Base-by-base conservation (phyloP, 2,329 filamentous ascomycete genomes). In the Colletotrichum sp. region DNA sequence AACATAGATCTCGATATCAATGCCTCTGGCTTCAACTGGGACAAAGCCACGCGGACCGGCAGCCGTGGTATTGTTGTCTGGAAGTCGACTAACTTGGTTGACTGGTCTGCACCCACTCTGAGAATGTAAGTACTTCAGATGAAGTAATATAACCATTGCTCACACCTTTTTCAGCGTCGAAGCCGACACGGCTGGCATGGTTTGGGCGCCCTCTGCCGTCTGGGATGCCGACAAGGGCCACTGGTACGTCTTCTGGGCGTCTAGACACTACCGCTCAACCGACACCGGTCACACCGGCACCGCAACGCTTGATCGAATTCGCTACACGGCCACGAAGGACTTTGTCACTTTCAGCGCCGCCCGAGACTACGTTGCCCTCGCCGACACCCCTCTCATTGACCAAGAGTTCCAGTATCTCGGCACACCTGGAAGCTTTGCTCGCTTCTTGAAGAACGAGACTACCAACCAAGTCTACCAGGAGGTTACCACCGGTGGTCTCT, bases 391-490 rank as follows among this genome's bases (percentile, higher is more conserved):
- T 3, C 80, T 90, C 48, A 90, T 90, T 75, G 89, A 90, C 75
- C 85, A 89, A 34, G 86, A 88, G 69, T 86, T 90, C 80, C 84
- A 88, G 34, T 81, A 85, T 24, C 81, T 90, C 0, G 87, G 86
- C 48, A 80, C 81, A 8, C 80, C 82, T 6, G 85, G 81, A 3
- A 77, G 81, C 12, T 90, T 86, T 60, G 85, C 84, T 0, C 85
- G 89, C 8, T 90, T 90, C 81, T 79, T 89, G 68, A 90, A 90
- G 80, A 88, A 90, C 78, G 88, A 90, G 79, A 85, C 86, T 0
- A 84, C 84, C 3, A 85, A 86, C 48, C 85, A 86, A n/a, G 85
- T 90, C 5, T 90, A 87, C 75, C 85, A 87, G 55, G 88, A 90
- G 77, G 83, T 83, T 10, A 86, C 84, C 1, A 84, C 85, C 0